These are phyloP conservation scores for Scheffersomyces coipomensis DNA, from an alignment of 805 yeast species.

Conservation along the genomic window DNA sequence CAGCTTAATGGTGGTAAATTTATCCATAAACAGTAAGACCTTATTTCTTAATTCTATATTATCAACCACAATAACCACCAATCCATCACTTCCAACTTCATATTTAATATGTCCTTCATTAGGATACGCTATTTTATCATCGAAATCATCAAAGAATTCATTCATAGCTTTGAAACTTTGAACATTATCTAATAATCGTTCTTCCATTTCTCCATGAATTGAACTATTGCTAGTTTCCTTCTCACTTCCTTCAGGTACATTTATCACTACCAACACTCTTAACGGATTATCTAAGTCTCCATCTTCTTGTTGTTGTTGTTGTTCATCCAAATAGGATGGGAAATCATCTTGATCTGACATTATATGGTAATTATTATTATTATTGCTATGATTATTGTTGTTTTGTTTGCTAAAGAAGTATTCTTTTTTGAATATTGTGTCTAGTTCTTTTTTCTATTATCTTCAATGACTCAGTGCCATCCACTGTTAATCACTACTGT, in stretches of 20 bases:
- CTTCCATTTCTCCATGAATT: constrained; percentile 46
- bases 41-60: constrained; percentile 31
- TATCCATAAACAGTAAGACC: constrained; percentile 45
- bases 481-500: too few relatives aligned
- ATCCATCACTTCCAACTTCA: constrained; percentile 61
- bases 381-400: too few relatives aligned
- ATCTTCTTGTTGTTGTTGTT: constrained; percentile 4
- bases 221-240: neutral
- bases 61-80: constrained; percentile 55
- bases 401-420: too few relatives aligned
- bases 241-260: constrained; percentile 19
- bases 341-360: constrained; percentile 8
- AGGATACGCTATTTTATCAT: constrained; percentile 50
- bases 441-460: too few relatives aligned
- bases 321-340: constrained; percentile 8
- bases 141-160: constrained; percentile 52
- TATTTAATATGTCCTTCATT: constrained; percentile 55
- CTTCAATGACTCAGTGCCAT: too few relatives aligned
- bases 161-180: constrained; percentile 49
- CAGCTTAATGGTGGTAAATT: constrained; percentile 15
- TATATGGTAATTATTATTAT: too few relatives aligned
- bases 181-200: constrained; percentile 43
- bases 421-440: too few relatives aligned
- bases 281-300: constrained; percentile 47
- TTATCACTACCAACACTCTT: constrained; percentile 42